Base-by-base conservation (phyloP, 2,329 filamentous ascomycete genomes). In the Alternaria ethzedia region DNA sequence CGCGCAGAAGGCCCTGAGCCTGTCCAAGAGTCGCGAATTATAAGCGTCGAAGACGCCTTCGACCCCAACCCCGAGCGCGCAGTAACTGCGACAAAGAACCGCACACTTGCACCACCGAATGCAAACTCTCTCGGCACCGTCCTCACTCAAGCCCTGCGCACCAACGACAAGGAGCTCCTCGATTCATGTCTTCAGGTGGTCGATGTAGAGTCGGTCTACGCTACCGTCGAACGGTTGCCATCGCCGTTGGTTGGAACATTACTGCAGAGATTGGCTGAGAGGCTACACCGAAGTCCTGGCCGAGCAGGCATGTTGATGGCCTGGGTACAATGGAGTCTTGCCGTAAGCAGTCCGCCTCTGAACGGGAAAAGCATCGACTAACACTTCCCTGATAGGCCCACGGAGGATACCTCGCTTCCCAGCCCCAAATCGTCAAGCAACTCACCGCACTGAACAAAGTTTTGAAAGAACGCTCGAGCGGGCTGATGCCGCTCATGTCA, bases 141-240 rank as follows among this genome's bases (percentile, higher is more conserved):
- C n/a, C 89, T 99, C 63, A 90, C 94, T 13, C 95, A 98, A 80
- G 93, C 96, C 6, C 89, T 99, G 60, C 91, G 91, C 74, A 97
- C 94, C 65, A 96, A 97, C 81, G 96, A 99, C 82, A 87, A 88
- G 66, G 90, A 91, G 67, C 90, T 97, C 56, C 90, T 99, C 72
- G 95, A 98, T 83, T 94, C 93, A 1, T 98, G 95, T 81, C 88
- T 99, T 73, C 91, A 93, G 74, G 91, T 91, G 15, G 90, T 87
- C 58, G 92, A 97, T 77, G 81, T 90, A 49, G 83, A 86, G 67
- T 94, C 91, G 66, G 91, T 99, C 69, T 90, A 91, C 77, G 90
- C 91, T 71, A 99, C 96, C 43, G 93, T 99, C 72, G 92, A 97
- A 80, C 89, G 94, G 58, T 88, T 98, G 63, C 93, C 97, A 72